Base-by-base conservation (phyloP, 2,329 filamentous ascomycete species). In the Diaporthe sp. region DNA sequence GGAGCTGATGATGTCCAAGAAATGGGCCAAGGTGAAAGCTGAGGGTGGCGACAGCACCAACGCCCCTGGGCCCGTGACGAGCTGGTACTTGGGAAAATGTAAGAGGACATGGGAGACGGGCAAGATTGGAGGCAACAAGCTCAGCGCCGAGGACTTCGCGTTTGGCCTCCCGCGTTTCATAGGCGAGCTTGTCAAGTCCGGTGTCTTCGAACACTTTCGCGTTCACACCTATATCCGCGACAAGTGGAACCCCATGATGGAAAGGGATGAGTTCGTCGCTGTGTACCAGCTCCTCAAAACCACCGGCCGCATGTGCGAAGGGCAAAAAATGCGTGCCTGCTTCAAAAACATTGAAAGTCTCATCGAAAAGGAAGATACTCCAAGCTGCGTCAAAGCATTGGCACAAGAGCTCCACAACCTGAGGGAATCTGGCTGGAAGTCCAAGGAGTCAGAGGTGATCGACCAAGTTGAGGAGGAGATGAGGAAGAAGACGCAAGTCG, bases 81-180 rank as follows among this genome's bases (percentile, higher is more conserved):
- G 25, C 9, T 73, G 55, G 7, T 25, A 65, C 5, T 19, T 37
- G 31, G 17, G 51, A 2, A 65, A 28, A 10, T 73, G 71, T 37
- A 34, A 4, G 34, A 8, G 0, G 25, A 37, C 55, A 4, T 73
- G 71, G 71, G 51, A 46, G 3, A 10, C 22, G 13, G 71, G 58
- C 7, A 73, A 57, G 25, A 8, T 57, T 39, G 58, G 25, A n/a
- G 12, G 49, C 7, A 10, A 13, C n/a, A n/a, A 65, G 22, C 37
- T 65, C 58, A 55, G 17, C 4, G 46, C 9, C n/a, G 58, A 65
- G 37, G 22, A 46, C 39, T 73, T 65, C 34, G 71, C 71, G 19
- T 42, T 73, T 19, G 71, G 71, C 2, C 46, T 73, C 34, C 44
- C 71, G 22, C 49, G 25, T 13, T 73, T 73, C 34, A 57, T 73